Evolutionary conservation across 306 rosid genomes (phyloP), one percentile per base, ranked within the genome.

Genomic region (Quercus berberidifolia): DNA sequence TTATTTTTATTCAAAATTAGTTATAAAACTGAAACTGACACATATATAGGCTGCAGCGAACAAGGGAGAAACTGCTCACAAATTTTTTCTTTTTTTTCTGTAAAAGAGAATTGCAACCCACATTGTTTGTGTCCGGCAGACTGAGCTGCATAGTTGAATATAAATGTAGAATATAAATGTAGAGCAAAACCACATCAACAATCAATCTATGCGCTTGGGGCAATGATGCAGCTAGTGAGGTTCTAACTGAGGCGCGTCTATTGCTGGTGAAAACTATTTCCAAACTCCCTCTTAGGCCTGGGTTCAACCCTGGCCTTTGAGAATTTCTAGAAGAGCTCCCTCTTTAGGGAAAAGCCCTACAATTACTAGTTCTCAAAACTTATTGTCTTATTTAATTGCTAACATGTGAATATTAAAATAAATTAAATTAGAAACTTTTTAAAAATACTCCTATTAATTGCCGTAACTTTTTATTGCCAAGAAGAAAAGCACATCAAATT

Each of bases 101-200:
- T 25, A 12, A 13, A 25, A 14, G 17, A 14, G 21, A 62, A 5
- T 35, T 18, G 11, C 3, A n/a, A 58, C 76, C 84, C 84, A 75
- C 73, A 58, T 81, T 15, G 76, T 6, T 1, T 1, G 6, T 5
- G 41, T 5, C 1, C 1, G 9, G 30, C 8, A 28, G 19, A 18
- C 21, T 5, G 51, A 18, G 63, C 35, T 35, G n/a, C 5, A 10
- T 5, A 18, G 0, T 0, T 3, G 21, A n/a, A 1, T 12, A 64
- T 76, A 76, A 65, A 52, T 26, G 0, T 3, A 8, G 21, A n/a
- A 1, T 12, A 64, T 76, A 76, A 65, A 52, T 26, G 0, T 3
- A 8, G 56, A 58, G 21, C 1, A 5, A n/a, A 31, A 3, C 3
- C 1, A 0, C 52, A 0, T 0, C 0, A 0, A 0, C 0, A 3